Conservation (phyloP, 1,284 basidiomycete species). For the Cutaneotrichosporon mucoides region DNA sequence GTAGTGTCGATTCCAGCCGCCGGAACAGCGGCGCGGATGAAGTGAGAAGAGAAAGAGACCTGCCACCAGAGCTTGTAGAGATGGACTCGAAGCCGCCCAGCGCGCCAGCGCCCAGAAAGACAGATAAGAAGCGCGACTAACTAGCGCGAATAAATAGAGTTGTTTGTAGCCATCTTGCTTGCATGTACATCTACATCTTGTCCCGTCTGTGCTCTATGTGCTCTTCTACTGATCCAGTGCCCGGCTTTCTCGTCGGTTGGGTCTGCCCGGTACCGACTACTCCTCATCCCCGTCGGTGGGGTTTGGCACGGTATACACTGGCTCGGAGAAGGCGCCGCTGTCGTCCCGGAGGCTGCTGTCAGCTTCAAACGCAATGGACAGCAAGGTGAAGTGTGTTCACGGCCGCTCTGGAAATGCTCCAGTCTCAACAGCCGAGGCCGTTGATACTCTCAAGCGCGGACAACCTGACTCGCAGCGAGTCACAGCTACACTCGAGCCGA, state of each 20-base stretch:
- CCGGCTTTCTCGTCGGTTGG: no score
- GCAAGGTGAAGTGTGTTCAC: no score
- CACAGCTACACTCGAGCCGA: no score
- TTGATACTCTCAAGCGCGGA: no score
- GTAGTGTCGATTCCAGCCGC: no score
- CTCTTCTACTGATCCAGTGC: no score
- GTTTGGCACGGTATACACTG: conserved; percentile 24
- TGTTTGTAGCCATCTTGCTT: conserved; percentile 4
- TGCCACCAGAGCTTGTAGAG: conserved; percentile 10
- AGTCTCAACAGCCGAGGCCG: no score
- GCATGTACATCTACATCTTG: conserved; percentile 3
- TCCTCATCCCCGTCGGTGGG: conserved; percentile 21
- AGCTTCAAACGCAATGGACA: neutral
- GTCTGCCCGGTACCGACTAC: neutral
- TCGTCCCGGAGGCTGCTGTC: conserved; percentile 26
- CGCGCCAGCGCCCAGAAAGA: no score
- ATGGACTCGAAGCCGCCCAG: conserved; percentile 6
- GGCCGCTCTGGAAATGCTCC: no score
- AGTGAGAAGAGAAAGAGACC: neutral
- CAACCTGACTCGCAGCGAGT: no score
- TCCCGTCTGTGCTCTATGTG: neutral
- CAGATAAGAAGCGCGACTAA: conserved; percentile 18
- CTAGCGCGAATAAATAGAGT: conserved; percentile 3
- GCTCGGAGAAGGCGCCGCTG: conserved; percentile 31
- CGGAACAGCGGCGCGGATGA: no score